Evolutionary conservation across 192 early-diverging fungal species (phyloP).

Genomic region (Coemansia javaensis): DNA sequence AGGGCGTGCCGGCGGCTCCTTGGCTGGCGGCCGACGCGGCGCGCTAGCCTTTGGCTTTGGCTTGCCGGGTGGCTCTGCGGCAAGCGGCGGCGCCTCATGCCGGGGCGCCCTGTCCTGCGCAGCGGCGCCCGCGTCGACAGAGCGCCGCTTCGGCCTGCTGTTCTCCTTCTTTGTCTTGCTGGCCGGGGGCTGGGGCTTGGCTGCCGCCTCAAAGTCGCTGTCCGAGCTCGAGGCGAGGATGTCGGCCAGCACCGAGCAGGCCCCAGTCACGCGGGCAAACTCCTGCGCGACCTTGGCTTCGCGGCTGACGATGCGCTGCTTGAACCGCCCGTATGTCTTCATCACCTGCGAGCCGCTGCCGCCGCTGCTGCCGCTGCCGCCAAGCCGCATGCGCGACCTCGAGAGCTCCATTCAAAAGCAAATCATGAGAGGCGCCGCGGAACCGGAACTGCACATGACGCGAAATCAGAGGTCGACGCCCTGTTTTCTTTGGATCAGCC

Average conservation of each 20-base stretch:
- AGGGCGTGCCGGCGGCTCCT: too few species aligned
- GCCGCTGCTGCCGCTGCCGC: constrained; percentile 5
- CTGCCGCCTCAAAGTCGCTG: constrained; percentile 28
- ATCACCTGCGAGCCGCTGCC: constrained; percentile 26
- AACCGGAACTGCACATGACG: too few species aligned
- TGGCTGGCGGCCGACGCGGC: too few species aligned
- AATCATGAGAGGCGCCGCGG: not conserved
- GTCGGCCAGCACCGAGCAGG: constrained; percentile 23
- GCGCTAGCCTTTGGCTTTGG: too few species aligned
- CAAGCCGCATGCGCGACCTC: constrained; percentile 27
- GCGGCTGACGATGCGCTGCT: constrained; percentile 32
- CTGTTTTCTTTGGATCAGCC: too few species aligned
- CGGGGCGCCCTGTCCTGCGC: too few species aligned
- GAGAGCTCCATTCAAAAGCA: constrained; percentile 35
- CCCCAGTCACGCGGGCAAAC: constrained; percentile 30
- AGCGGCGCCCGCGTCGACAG: too few species aligned
- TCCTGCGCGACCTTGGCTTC: constrained; percentile 28
- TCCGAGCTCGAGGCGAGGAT: constrained; percentile 38
- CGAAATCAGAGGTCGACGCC: not conserved
- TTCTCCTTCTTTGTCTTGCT: not conserved
- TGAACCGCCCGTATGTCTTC: constrained; percentile 44
- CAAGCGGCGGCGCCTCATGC: too few species aligned
- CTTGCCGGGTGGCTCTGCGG: too few species aligned
- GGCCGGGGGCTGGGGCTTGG: not conserved
- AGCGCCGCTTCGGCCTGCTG: too few species aligned